These are phyloP conservation scores for Fraxinus baroniana DNA, from an alignment of 305 asterid species.

Conservation along the genomic window DNA sequence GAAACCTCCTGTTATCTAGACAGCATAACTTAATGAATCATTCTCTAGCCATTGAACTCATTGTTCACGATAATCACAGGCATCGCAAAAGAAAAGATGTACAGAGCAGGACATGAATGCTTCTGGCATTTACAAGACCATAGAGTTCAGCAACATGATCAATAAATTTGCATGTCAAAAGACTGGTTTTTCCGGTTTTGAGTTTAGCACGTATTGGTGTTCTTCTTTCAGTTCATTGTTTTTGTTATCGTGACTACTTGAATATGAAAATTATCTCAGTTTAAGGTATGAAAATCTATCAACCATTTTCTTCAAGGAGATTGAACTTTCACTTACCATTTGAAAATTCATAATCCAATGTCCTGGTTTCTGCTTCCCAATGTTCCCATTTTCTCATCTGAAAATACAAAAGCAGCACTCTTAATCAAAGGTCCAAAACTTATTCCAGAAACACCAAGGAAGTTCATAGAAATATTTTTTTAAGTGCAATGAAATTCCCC, in stretches of 20 bases:
- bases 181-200: neutral
- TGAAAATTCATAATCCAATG: slow-evolving; percentile 69
- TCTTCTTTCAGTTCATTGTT: neutral
- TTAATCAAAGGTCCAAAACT: neutral
- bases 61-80: neutral
- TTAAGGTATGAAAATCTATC: neutral
- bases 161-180: neutral
- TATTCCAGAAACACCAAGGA: neutral
- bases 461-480: neutral
- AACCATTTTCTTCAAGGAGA: neutral
- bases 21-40: slow-evolving; percentile 1
- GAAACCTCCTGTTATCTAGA: slow-evolving; percentile 71
- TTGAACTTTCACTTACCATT: slow-evolving; percentile 39
- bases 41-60: neutral
- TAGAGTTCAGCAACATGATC: neutral
- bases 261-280: neutral
- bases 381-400: slow-evolving; percentile 72
- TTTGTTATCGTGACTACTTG: neutral
- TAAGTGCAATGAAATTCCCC: neutral
- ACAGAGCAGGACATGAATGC: neutral
- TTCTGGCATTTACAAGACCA: neutral
- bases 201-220: neutral
- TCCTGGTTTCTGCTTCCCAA: slow-evolving; percentile 86
- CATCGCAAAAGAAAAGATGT: neutral
- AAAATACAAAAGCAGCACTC: slow-evolving; percentile 16